A percentile compares a stretch with the other conserved stretches of the same genome.
These are phyloP conservation scores for Pseudogymnoascus sp. DNA, from an alignment of 2,329 filamentous ascomycete species.

Conservation along the genomic window DNA sequence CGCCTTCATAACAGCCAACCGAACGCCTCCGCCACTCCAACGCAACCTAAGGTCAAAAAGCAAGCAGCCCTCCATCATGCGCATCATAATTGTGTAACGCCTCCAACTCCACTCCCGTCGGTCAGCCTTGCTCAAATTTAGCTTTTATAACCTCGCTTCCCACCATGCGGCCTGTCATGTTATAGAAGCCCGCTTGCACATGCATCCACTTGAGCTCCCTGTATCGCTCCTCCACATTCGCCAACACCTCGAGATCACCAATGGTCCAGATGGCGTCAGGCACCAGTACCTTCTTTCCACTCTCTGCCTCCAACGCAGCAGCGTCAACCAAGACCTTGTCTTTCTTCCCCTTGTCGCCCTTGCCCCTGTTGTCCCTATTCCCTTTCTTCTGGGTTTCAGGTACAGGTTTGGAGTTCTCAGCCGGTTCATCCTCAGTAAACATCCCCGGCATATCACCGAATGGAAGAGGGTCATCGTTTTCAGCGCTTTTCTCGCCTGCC, in stretches of 20 bases:
- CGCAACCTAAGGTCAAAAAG: background rate
- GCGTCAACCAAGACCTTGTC: background rate
- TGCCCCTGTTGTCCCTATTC: background rate
- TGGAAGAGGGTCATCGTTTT: background rate
- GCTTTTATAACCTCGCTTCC: constrained; percentile 22
- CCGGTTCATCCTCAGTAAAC: background rate
- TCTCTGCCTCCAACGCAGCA: background rate
- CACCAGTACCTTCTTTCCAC: constrained; percentile 13
- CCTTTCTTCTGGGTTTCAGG: background rate
- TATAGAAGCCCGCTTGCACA: constrained; percentile 27
- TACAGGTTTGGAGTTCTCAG: background rate
- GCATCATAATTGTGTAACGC: background rate
- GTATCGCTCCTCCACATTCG: constrained; percentile 22
- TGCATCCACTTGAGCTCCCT: constrained; percentile 24
- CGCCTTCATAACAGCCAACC: background rate
- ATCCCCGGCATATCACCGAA: constrained; percentile 1
- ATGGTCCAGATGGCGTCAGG: constrained; percentile 21
- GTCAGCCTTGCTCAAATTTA: constrained; percentile 25
- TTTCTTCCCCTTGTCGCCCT: background rate
- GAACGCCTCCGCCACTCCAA: background rate
- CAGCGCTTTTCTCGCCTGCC: background rate
- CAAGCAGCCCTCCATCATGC: background rate
- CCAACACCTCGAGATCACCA: constrained; percentile 24
- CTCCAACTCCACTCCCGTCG: background rate
- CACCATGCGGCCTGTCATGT: constrained; percentile 27